Percentiles rank a stretch among this genome's conserved stretches.
Conservation (phyloP, 345 rosid genomes). For the Excoecaria cochinchinensis region DNA sequence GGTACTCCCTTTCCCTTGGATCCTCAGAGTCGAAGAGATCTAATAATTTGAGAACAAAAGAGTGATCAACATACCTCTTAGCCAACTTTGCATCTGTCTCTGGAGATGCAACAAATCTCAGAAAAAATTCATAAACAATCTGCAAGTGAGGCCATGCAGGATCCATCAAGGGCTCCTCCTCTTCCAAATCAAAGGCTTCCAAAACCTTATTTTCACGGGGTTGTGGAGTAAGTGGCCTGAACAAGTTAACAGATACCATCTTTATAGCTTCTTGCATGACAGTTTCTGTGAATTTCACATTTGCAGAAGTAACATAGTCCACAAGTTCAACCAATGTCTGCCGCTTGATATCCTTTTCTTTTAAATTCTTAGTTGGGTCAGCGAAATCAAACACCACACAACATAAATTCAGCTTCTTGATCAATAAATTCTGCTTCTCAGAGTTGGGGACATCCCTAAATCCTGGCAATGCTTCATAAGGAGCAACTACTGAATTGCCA, state of each 20-base stretch:
- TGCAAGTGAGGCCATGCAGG: conserved; percentile 83
- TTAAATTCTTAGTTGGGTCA: conserved; percentile 54
- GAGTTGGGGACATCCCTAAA: conserved; percentile 62
- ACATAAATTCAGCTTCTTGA: conserved; percentile 55
- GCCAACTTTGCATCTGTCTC: conserved; percentile 75
- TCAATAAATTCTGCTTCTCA: conserved; percentile 54
- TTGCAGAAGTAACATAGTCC: conserved; percentile 57
- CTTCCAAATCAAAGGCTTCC: conserved; percentile 65
- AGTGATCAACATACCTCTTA: conserved; percentile 63
- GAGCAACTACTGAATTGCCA: conserved; percentile 30
- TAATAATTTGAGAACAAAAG: conserved; percentile 53
- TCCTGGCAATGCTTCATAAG: conserved; percentile 55
- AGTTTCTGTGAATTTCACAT: conserved; percentile 52
- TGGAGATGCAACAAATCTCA: conserved; percentile 70
- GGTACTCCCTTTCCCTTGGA: conserved; percentile 70
- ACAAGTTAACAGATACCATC: conserved; percentile 62
- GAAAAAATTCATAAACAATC: conserved; percentile 65
- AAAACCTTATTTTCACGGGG: conserved; percentile 62
- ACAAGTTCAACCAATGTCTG: conserved; percentile 73
- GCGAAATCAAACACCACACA: conserved; percentile 61
- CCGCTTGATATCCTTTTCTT: conserved; percentile 72
- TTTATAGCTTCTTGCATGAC: conserved; percentile 57
- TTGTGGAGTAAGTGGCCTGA: conserved; percentile 56
- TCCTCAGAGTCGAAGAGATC: conserved; percentile 73
- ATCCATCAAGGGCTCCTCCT: conserved; percentile 74